Evolutionary conservation across 2,329 filamentous ascomycete genomes (phyloP), one percentile per base, ranked within the genome.

Genomic region (Orbilia quercus): DNA sequence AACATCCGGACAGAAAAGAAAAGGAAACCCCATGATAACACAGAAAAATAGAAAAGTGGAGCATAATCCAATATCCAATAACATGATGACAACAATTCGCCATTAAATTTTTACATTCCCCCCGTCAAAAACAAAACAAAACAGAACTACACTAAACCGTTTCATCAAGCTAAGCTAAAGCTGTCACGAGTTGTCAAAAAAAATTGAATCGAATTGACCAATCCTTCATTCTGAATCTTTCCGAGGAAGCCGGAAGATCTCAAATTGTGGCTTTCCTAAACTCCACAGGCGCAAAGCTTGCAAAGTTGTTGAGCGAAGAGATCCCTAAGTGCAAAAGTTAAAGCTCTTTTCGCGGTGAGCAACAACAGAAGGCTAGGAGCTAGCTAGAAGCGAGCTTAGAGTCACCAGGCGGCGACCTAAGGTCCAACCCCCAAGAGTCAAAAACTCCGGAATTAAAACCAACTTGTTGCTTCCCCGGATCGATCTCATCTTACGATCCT

Each of bases 81-180:
- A 62, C 16, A 23, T 62, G 44, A 23, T 62, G 57, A 48, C 57
- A 62, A 62, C 57, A 51, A 28, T 20, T 25, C 51, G 31, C 31
- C n/a, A n/a, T n/a, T n/a, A n/a, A n/a, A n/a, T n/a, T n/a, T n/a
- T n/a, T n/a, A n/a, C n/a, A n/a, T n/a, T n/a, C n/a, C n/a, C n/a
- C n/a, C n/a, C n/a, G n/a, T n/a, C n/a, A n/a, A n/a, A n/a, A n/a
- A n/a, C n/a, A n/a, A n/a, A n/a, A n/a, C n/a, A n/a, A n/a, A n/a
- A n/a, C n/a, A n/a, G n/a, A n/a, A n/a, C n/a, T n/a, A n/a, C n/a
- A n/a, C n/a, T n/a, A n/a, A n/a, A n/a, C n/a, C n/a, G 22, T 40
- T 40, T 40, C 36, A 12, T 40, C n/a, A n/a, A 4, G 36, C 12
- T 22, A 45, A 22, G 7, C n/a, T 45, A n/a, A n/a, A n/a, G n/a